Percentiles rank a stretch among this genome's conserved stretches.
These are phyloP conservation scores for Diutina pseudorugosa DNA, from an alignment of 1,139 yeast genomes.

Conservation along the genomic window DNA sequence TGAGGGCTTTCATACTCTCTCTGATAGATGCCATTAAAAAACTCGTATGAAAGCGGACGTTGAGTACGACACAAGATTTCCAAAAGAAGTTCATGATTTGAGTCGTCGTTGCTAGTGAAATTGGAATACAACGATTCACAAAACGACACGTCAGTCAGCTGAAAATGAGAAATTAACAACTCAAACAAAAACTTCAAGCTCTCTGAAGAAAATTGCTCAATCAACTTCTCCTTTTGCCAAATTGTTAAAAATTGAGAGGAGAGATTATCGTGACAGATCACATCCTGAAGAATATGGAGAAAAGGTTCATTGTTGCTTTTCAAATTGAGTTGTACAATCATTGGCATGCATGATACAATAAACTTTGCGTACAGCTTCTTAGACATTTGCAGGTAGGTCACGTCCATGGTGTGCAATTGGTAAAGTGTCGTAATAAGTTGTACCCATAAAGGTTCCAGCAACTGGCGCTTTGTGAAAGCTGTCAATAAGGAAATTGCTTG, in stretches of 20 bases:
- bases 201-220: background rate
- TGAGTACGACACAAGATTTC: constrained; percentile 25
- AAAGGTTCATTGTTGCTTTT: background rate
- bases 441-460: constrained; percentile 5
- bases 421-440: constrained; percentile 5
- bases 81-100: constrained; percentile 27
- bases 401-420: background rate
- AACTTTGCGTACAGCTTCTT: background rate
- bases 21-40: constrained; percentile 24
- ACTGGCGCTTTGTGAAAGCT: constrained; percentile 7
- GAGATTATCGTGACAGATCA: background rate
- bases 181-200: background rate
- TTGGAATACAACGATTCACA: constrained; percentile 33
- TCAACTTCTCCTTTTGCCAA: background rate
- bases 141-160: constrained; percentile 14
- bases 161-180: constrained; percentile 1
- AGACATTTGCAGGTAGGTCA: background rate
- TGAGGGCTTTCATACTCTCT: constrained; percentile 14
- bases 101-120: constrained; percentile 16
- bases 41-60: constrained; percentile 35
- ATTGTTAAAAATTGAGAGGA: background rate
- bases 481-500: constrained; percentile 13
- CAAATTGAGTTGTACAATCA: background rate
- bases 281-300: background rate
- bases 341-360: background rate